Conservation (phyloP, 768 basidiomycete species). For the Amanita pallidorosea region DNA sequence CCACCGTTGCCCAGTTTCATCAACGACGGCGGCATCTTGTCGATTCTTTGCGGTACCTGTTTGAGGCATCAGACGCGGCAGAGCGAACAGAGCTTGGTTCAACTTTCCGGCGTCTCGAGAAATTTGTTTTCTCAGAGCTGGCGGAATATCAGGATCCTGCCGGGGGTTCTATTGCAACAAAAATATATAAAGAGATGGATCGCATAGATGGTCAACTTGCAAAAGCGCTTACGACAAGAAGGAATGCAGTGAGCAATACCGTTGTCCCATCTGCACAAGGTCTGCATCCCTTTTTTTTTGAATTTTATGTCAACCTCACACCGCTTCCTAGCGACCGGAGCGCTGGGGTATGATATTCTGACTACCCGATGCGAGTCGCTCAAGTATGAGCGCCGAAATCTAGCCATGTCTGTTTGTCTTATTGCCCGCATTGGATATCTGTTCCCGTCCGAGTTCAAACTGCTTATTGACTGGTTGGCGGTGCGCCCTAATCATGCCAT, state of each 20-base stretch:
- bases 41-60: conserved; percentile 58
- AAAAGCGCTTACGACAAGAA: conserved; percentile 45
- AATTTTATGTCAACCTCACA: background rate
- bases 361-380: conserved; percentile 63
- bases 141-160: conserved; percentile 23
- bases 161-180: conserved; percentile 34
- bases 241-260: conserved; percentile 55
- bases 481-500: conserved; percentile 56
- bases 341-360: conserved; percentile 57
- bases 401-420: conserved; percentile 53
- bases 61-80: conserved; percentile 49
- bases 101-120: conserved; percentile 40
- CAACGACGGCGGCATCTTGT: conserved; percentile 57
- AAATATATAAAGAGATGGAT: conserved; percentile 58
- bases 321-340: conserved; percentile 25
- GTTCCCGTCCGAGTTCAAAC: conserved; percentile 47
- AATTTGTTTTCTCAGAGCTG: conserved; percentile 47
- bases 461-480: conserved; percentile 62
- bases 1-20: conserved; percentile 59
- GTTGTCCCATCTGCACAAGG: conserved; percentile 44
- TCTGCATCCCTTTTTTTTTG: conserved; percentile 18
- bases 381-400: conserved; percentile 59
- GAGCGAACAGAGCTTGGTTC: conserved; percentile 31
- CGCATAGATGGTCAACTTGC: conserved; percentile 39
- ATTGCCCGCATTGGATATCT: conserved; percentile 56